A percentile compares a stretch with the other conserved stretches of the same genome.
phyloP scores from a whole-genome alignment of 805 yeast genomes.

The Sugiyamaella floridensis region DNA sequence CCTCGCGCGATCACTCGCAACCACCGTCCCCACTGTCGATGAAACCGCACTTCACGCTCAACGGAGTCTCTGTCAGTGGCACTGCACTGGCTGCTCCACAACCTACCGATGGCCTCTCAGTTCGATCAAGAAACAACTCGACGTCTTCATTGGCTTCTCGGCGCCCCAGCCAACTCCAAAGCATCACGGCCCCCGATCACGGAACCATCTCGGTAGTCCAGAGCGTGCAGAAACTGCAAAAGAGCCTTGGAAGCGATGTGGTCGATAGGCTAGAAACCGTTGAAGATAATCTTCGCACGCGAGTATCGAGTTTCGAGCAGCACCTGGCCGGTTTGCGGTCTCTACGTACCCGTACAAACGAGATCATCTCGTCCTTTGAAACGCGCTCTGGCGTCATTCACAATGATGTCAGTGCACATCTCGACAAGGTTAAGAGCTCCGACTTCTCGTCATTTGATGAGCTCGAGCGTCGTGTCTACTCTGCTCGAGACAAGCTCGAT shows the following conservation, averaged over 20 bases:
- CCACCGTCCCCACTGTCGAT: not conserved
- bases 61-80: not conserved
- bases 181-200: not conserved
- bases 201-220: conserved; percentile 6
- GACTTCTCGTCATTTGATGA: conserved; percentile 19
- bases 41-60: not conserved
- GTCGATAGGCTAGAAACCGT: conserved; percentile 12
- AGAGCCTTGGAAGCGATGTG: conserved; percentile 16
- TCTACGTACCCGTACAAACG: conserved; percentile 16
- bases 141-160: not conserved
- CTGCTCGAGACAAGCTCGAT: conserved; percentile 20
- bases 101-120: not conserved
- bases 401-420: conserved; percentile 18
- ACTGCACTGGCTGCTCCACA: not conserved
- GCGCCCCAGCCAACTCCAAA: not conserved
- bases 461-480: conserved; percentile 21
- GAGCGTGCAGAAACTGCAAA: conserved; percentile 12
- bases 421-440: conserved; percentile 19
- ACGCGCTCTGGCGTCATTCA: conserved; percentile 16
- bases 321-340: conserved; percentile 23
- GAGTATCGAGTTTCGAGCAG: conserved; percentile 19
- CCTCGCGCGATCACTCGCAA: not conserved
- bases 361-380: conserved; percentile 18
- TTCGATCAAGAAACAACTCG: too few species aligned
- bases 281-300: conserved; percentile 7